These are phyloP conservation scores for Pachyrhizus erosus DNA, from an alignment of 306 rosid species.

Conservation along the genomic window DNA sequence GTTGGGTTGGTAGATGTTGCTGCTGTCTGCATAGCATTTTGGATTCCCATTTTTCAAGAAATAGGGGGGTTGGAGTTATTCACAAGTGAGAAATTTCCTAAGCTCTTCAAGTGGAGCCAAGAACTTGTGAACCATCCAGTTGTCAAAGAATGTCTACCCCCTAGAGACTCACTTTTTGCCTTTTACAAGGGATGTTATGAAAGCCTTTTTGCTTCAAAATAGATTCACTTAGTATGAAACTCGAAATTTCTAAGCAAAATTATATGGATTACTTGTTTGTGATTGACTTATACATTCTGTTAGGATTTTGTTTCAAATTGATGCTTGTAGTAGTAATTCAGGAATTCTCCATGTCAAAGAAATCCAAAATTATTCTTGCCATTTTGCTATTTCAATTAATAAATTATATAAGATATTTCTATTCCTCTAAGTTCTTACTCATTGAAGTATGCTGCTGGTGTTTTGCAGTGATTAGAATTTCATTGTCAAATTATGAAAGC, in stretches of 20 bases:
- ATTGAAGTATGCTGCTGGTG: too few species aligned
- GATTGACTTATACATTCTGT: neutral
- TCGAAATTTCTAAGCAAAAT: neutral
- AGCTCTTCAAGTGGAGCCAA: conserved; percentile 52
- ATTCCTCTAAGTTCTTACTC: neutral
- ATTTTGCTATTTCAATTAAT: neutral
- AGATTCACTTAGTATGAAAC: neutral
- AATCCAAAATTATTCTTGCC: neutral
- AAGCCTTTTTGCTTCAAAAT: neutral
- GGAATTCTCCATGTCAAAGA: conserved; percentile 1
- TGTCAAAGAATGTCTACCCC: conserved; percentile 50
- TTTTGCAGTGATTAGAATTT: neutral
- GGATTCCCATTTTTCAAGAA: conserved; percentile 52
- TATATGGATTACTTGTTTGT: neutral
- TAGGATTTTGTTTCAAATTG: neutral
- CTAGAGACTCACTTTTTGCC: conserved; percentile 42
- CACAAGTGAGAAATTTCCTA: conserved; percentile 50
- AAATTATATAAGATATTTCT: neutral
- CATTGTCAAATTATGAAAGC: neutral
- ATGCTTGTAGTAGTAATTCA: neutral
- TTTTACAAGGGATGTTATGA: conserved; percentile 1
- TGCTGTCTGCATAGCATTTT: conserved; percentile 47
- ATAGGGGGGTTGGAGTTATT: conserved; percentile 44
- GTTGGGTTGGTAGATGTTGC: conserved; percentile 60
- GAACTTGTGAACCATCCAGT: conserved; percentile 39